Conservation (phyloP, 495 filamentous ascomycete genomes). For the Aspergillus hancockii region DNA sequence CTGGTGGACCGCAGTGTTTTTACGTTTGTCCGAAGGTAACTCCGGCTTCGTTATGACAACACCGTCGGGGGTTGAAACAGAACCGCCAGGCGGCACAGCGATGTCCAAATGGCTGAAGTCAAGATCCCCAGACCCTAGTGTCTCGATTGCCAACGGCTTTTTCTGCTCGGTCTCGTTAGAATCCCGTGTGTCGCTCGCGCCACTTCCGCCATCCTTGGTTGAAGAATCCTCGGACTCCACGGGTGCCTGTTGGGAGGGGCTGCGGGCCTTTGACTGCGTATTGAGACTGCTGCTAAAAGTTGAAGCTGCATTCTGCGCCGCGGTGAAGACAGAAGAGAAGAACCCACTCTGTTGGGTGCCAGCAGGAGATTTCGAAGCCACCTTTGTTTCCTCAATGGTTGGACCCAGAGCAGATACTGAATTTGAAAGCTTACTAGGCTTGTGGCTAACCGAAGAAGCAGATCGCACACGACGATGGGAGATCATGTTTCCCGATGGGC, state of each 20-base stretch:
- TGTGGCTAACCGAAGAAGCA: constrained; percentile 58
- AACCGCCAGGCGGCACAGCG: constrained; percentile 39
- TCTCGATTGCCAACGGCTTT: constrained; percentile 81
- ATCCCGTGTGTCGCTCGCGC: constrained; percentile 20
- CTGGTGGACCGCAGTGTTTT: constrained; percentile 38
- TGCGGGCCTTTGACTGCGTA: constrained; percentile 44
- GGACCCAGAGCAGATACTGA: constrained; percentile 75
- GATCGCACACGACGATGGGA: constrained; percentile 69
- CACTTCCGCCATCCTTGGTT: constrained; percentile 26
- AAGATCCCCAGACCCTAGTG: constrained; percentile 83
- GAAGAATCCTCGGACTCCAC: constrained; percentile 28
- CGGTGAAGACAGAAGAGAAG: constrained; percentile 90
- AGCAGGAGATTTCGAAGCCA: constrained; percentile 36
- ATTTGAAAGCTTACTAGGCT: constrained; percentile 89
- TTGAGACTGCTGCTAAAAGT: constrained; percentile 81
- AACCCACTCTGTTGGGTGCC: constrained; percentile 64
- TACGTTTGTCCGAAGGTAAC: constrained; percentile 34
- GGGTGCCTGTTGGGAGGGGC: constrained; percentile 25
- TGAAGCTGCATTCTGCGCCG: constrained; percentile 91
- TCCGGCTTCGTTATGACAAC: constrained; percentile 44
- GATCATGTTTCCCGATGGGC: constrained; percentile 72
- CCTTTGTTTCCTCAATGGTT: constrained; percentile 62
- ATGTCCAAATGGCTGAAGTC: constrained; percentile 76
- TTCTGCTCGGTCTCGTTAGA: constrained; percentile 42
- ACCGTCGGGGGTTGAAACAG: constrained; percentile 39